phyloP scores from a whole-genome alignment of 768 basidiomycete genomes.

The Rhodotorula sphaerocarpa region DNA sequence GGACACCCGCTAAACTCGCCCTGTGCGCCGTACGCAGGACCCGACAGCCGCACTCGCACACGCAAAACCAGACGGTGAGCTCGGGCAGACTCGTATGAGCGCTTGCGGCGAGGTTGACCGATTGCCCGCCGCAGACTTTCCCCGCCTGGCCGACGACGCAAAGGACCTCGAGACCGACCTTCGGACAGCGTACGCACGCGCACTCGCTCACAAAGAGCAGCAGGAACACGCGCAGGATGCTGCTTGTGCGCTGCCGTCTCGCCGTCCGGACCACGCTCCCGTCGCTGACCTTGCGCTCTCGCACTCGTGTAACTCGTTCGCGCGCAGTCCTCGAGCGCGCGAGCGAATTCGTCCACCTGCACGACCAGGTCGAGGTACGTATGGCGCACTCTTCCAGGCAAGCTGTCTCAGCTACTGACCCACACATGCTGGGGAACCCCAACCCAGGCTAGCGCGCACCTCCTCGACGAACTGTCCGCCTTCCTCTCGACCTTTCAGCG shows the following conservation, averaged over 20 bases:
- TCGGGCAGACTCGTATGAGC: too few relatives aligned
- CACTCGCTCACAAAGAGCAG: not conserved
- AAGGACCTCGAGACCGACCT: constrained; percentile 13
- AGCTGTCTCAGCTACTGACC: not conserved
- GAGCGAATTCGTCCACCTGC: constrained; percentile 73
- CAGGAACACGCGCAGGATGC: constrained; percentile 12
- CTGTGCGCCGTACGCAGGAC: not conserved
- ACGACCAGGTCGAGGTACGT: constrained; percentile 75
- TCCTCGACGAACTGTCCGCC: constrained; percentile 77
- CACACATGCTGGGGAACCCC: not conserved
- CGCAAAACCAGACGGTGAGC: constrained; percentile 11
- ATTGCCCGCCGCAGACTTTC: constrained; percentile 14
- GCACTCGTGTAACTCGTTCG: too few relatives aligned
- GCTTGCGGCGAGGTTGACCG: too few relatives aligned
- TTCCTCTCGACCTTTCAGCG: constrained; percentile 93
- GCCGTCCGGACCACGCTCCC: too few relatives aligned
- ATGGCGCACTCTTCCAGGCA: not conserved
- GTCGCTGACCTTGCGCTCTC: too few relatives aligned
- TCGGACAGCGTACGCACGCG: constrained; percentile 3
- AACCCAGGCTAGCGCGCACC: constrained; percentile 67
- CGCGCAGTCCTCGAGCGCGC: constrained; percentile 38
- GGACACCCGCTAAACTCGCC: not conserved
- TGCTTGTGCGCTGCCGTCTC: constrained; percentile 3
- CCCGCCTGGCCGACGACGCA: not conserved
- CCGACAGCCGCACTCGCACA: not conserved